A percentile compares a stretch with the other conserved stretches of the same genome.
These are phyloP conservation scores for Aspergillus sp. DNA, from an alignment of 2,329 filamentous ascomycete genomes.

Conservation along the genomic window DNA sequence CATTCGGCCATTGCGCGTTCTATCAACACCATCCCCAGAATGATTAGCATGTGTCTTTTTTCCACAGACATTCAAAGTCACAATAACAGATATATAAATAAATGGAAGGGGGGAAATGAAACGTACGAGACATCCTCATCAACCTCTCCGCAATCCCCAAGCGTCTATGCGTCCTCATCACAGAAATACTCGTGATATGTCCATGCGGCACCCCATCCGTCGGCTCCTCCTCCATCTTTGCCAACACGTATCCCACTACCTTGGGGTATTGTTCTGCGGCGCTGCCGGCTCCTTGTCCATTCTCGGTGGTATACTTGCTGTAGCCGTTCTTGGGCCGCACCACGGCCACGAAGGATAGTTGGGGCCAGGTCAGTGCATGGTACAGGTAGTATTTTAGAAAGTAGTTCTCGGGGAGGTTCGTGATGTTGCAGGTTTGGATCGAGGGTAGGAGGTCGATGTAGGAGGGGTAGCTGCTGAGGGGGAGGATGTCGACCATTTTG, in stretches of 20 bases:
- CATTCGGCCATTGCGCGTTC: slow-evolving; percentile 97
- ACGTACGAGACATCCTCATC: slow-evolving; percentile 90
- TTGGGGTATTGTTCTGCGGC: slow-evolving; percentile 71
- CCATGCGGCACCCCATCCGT: slow-evolving; percentile 87
- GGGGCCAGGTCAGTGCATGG: slow-evolving; percentile 96
- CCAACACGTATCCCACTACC: slow-evolving; percentile 98
- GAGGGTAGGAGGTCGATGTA: slow-evolving; percentile 84
- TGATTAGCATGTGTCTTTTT: background rate
- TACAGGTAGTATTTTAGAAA: slow-evolving; percentile 99
- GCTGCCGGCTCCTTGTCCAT: slow-evolving; percentile 17
- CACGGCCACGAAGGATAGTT: slow-evolving; percentile 94
- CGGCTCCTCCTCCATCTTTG: slow-evolving; percentile 99
- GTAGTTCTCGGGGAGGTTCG: slow-evolving; percentile 99
- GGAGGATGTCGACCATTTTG: slow-evolving; percentile 53
- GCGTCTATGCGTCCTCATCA: slow-evolving; percentile 92
- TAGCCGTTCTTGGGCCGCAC: slow-evolving; percentile 78
- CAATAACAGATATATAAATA: too few species aligned
- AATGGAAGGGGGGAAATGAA: background rate
- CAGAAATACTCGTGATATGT: slow-evolving; percentile 91
- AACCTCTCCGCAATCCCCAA: slow-evolving; percentile 94
- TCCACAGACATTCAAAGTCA: background rate
- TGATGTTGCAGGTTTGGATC: slow-evolving; percentile 97
- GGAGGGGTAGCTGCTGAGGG: slow-evolving; percentile 49
- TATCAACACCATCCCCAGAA: slow-evolving; percentile 38
- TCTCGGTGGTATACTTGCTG: slow-evolving; percentile 60